A percentile compares a stretch with the other conserved stretches of the same genome.
Evolutionary conservation across 2,329 filamentous ascomycete genomes (phyloP).

Genomic region (Hypoxylon sp.): DNA sequence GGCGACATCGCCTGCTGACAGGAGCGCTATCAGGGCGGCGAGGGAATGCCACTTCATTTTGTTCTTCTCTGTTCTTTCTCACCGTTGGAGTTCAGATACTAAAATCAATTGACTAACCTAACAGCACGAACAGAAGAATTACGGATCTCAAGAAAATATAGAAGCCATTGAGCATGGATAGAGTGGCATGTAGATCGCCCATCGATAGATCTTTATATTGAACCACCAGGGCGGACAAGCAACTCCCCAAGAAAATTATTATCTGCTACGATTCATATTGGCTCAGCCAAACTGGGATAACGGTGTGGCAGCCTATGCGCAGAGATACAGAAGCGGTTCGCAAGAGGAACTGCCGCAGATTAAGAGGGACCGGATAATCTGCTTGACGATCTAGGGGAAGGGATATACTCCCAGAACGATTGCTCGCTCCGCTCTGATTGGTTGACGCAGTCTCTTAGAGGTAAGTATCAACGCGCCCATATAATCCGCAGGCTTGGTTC

Average conservation of each 20-base stretch:
- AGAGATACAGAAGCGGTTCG: slow-evolving; percentile 26
- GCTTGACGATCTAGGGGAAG: slow-evolving; percentile 21
- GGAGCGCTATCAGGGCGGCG: slow-evolving; percentile 26
- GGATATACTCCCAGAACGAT: slow-evolving; percentile 35
- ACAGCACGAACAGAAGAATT: neutral
- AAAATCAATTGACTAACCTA: neutral
- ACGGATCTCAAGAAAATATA: neutral
- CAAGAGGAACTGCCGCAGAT: slow-evolving; percentile 37
- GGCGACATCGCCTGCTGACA: slow-evolving; percentile 14
- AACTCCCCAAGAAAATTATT: neutral
- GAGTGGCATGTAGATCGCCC: neutral
- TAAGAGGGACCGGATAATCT: slow-evolving; percentile 39
- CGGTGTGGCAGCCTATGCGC: slow-evolving; percentile 1
- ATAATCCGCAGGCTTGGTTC: neutral
- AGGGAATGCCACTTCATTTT: slow-evolving; percentile 35
- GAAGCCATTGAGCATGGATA: neutral
- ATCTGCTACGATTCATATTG: neutral
- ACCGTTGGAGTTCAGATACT: neutral
- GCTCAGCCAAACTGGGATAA: neutral
- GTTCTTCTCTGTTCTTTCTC: neutral
- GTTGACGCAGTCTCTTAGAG: neutral
- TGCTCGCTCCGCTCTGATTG: slow-evolving; percentile 19
- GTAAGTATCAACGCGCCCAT: neutral
- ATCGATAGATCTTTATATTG: slow-evolving; percentile 18
- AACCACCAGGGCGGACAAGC: neutral